Evolutionary conservation across 2,329 filamentous ascomycete genomes (phyloP).

Genomic region (Tolypocladium ovalisporum): DNA sequence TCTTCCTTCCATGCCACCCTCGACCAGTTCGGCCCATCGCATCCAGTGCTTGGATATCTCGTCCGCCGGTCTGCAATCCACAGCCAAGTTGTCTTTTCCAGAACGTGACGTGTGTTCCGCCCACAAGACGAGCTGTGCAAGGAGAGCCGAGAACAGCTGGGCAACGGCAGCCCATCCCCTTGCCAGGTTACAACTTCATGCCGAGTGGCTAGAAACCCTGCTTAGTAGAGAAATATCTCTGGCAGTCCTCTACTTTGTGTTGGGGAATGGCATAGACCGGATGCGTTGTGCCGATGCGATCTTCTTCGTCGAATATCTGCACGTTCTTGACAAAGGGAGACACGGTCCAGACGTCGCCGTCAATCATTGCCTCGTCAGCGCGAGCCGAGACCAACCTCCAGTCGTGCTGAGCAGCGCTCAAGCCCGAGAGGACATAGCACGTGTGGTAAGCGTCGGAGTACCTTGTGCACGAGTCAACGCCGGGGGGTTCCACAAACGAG

Average conservation of each 20-base stretch:
- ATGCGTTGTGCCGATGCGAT: conserved; percentile 62
- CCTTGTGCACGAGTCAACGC: conserved; percentile 18
- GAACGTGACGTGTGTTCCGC: neutral
- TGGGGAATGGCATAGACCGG: conserved; percentile 80
- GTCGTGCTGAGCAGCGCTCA: conserved; percentile 71
- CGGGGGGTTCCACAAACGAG: neutral
- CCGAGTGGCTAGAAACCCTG: conserved; percentile 37
- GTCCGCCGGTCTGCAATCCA: neutral
- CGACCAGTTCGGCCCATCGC: neutral
- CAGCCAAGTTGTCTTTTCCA: neutral
- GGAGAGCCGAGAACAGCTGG: neutral
- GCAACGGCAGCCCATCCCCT: neutral
- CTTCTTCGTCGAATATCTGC: conserved; percentile 59
- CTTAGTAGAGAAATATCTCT: conserved; percentile 52
- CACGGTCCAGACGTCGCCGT: conserved; percentile 32
- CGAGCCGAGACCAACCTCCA: conserved; percentile 34
- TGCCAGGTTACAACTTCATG: neutral
- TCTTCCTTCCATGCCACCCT: neutral
- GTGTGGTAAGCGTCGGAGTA: conserved; percentile 83
- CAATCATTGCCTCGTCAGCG: conserved; percentile 19
- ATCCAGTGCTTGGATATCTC: neutral
- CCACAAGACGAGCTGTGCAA: neutral
- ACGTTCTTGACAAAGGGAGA: conserved; percentile 40
- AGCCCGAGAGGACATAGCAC: conserved; percentile 78
- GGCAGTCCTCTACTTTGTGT: conserved; percentile 52